These are phyloP conservation scores for Niebla homalea DNA, from an alignment of 495 filamentous ascomycete genomes.

Conservation along the genomic window DNA sequence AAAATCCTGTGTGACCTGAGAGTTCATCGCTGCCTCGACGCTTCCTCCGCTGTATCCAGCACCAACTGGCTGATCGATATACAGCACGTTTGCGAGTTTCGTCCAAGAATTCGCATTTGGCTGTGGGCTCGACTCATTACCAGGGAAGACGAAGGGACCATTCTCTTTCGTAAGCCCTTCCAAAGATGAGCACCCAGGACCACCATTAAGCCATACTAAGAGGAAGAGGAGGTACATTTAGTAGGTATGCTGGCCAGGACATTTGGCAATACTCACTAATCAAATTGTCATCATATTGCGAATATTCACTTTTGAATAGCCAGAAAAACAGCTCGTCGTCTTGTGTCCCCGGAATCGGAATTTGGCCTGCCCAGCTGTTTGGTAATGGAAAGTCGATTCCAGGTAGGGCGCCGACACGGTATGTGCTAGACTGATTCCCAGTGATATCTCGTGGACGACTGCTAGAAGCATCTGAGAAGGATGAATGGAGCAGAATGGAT, in stretches of 20 bases:
- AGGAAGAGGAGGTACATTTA: constrained; percentile 42
- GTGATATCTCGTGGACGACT: no score
- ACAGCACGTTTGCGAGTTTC: neutral
- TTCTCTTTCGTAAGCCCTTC: constrained; percentile 94
- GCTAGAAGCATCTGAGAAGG: no score
- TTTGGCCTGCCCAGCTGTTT: constrained; percentile 30
- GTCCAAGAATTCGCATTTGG: constrained; percentile 84
- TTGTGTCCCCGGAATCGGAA: constrained; percentile 22
- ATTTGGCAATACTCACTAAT: constrained; percentile 21
- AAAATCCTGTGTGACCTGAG: constrained; percentile 24
- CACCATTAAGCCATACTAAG: constrained; percentile 90
- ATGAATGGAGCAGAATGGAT: no score
- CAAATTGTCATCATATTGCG: constrained; percentile 23
- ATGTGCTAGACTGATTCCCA: constrained; percentile 29
- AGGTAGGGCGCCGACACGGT: constrained; percentile 38
- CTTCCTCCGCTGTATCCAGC: constrained; percentile 27
- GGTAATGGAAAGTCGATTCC: constrained; percentile 13
- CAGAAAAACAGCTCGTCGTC: constrained; percentile 31
- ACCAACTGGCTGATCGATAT: constrained; percentile 26
- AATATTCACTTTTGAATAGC: constrained; percentile 26
- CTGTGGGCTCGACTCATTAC: constrained; percentile 56
- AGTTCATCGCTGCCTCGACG: constrained; percentile 22
- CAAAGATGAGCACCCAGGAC: constrained; percentile 90
- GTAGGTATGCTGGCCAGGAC: no score
- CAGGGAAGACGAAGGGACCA: constrained; percentile 61